Percentiles rank a stretch among this genome's conserved stretches.
phyloP scores from a whole-genome alignment of 2,329 filamentous ascomycete genomes.

The Westerdykella ornata region DNA sequence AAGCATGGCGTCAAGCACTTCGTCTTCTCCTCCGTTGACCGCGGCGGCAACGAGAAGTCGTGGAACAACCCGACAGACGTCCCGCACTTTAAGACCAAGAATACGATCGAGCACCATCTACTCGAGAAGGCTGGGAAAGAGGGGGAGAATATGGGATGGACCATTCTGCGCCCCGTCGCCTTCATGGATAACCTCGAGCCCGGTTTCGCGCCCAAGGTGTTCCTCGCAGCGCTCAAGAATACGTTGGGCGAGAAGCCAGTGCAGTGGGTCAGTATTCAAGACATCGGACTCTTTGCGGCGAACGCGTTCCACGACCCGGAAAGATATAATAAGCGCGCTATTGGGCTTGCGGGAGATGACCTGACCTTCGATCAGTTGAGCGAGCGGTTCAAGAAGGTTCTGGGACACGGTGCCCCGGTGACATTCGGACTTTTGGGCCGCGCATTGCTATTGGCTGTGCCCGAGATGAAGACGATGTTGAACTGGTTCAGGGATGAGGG shows the following conservation, averaged over 20 bases:
- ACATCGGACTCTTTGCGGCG: conserved; percentile 50
- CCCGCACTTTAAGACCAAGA: conserved; percentile 58
- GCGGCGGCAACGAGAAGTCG: conserved; percentile 50
- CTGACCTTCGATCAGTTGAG: conserved; percentile 44
- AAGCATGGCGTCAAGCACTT: conserved; percentile 53
- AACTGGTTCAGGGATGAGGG: conserved; percentile 48
- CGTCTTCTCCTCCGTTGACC: conserved; percentile 59
- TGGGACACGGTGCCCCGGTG: conserved; percentile 40
- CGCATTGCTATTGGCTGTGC: conserved; percentile 38
- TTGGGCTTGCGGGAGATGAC: conserved; percentile 50
- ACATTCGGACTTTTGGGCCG: conserved; percentile 40
- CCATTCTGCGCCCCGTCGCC: conserved; percentile 54
- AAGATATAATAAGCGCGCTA: conserved; percentile 40
- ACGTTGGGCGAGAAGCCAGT: conserved; percentile 40
- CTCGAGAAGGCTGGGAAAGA: conserved; percentile 40
- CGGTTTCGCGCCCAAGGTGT: conserved; percentile 45
- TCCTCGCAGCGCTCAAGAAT: conserved; percentile 42
- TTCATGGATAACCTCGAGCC: conserved; percentile 56
- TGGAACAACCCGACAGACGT: conserved; percentile 45
- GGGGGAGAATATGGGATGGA: conserved; percentile 51
- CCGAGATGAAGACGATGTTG: conserved; percentile 45
- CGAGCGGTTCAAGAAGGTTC: conserved; percentile 42
- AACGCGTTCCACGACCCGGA: conserved; percentile 44
- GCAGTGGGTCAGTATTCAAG: conserved; percentile 38
- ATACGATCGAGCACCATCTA: conserved; percentile 57